These are phyloP conservation scores for Kodamaea kaohsiungensis DNA, from an alignment of 805 yeast genomes.

Conservation along the genomic window DNA sequence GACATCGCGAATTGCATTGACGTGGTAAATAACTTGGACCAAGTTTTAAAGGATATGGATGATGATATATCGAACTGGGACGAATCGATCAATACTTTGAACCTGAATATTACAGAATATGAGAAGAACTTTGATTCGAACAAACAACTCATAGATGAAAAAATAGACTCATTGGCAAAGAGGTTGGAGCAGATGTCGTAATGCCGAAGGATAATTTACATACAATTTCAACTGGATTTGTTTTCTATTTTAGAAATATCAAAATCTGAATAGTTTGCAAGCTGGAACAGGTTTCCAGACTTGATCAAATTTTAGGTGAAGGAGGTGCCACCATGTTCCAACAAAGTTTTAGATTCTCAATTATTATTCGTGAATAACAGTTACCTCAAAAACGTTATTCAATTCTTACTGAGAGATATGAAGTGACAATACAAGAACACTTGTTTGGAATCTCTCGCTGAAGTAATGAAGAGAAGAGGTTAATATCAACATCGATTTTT, in stretches of 20 bases:
- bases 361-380: no score
- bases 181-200: conserved; percentile 3
- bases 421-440: no score
- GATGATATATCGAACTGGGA: conserved; percentile 35
- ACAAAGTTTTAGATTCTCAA: no score
- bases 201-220: no score
- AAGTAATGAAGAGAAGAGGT: no score
- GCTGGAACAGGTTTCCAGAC: background rate
- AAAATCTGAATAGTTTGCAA: no score
- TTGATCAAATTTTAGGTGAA: no score
- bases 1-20: conserved; percentile 30
- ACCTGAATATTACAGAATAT: conserved; percentile 24
- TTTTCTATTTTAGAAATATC: background rate
- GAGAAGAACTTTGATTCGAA: conserved; percentile 24
- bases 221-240: background rate
- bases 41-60: conserved; percentile 23
- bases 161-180: conserved; percentile 18
- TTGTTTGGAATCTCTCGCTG: no score
- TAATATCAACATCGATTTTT: no score
- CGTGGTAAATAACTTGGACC: conserved; percentile 28
- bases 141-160: conserved; percentile 18
- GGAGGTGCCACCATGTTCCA: no score
- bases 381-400: no score
- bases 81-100: conserved; percentile 21
- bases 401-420: no score